phyloP scores from a whole-genome alignment of 306 rosid species.

The Phaseolus lunatus region DNA sequence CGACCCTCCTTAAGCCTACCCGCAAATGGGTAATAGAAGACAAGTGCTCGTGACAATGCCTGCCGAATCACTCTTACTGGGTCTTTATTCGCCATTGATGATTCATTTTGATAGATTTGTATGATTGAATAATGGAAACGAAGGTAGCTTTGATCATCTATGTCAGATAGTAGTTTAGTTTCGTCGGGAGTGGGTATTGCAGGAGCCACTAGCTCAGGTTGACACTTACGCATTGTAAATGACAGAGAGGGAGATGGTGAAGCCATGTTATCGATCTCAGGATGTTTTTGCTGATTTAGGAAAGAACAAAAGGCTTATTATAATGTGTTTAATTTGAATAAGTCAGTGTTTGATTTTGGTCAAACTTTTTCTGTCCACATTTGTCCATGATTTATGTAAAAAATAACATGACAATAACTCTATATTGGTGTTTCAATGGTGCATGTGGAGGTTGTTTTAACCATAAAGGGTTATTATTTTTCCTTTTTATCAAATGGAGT shows the following conservation, averaged over 20 bases:
- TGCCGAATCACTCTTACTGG: constrained; percentile 23
- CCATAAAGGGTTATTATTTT: too few relatives aligned
- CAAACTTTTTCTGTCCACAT: too few relatives aligned
- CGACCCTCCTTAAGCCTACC: constrained; percentile 44
- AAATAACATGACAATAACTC: too few relatives aligned
- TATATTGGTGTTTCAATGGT: too few relatives aligned
- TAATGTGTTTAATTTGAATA: too few relatives aligned
- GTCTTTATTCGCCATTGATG: constrained; percentile 36
- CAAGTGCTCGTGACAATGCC: constrained; percentile 35
- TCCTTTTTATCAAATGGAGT: too few relatives aligned
- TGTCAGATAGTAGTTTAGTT: constrained; percentile 28
- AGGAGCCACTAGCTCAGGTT: background rate
- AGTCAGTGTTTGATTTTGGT: too few relatives aligned
- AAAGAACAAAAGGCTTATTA: too few relatives aligned
- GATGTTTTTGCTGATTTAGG: background rate
- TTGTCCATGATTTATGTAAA: too few relatives aligned
- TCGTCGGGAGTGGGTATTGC: constrained; percentile 29
- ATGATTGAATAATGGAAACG: background rate
- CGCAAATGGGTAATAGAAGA: constrained; percentile 46
- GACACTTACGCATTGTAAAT: background rate
- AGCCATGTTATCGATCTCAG: background rate
- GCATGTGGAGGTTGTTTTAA: too few relatives aligned
- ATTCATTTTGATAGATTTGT: constrained; percentile 1
- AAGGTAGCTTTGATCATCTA: constrained; percentile 11
- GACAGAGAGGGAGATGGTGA: background rate